A percentile compares a stretch with the other conserved stretches of the same genome.
Conservation (phyloP, 345 rosid species). For the Eucalyptus microcorys region DNA sequence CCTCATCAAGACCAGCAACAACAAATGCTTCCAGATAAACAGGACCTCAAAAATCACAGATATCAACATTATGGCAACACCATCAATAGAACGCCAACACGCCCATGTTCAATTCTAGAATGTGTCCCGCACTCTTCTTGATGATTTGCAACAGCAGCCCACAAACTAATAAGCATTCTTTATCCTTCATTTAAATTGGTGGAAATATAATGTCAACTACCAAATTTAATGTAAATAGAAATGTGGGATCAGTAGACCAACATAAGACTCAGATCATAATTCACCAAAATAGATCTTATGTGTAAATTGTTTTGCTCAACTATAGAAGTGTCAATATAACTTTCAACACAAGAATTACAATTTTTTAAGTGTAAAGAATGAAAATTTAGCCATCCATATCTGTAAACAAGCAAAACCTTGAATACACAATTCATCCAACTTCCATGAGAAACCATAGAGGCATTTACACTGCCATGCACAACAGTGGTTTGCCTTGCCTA, state of each 20-base stretch:
- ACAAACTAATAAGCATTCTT: background rate
- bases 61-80: background rate
- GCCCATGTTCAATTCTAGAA: background rate
- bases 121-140: background rate
- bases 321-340: background rate
- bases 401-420: background rate
- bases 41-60: background rate
- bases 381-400: background rate
- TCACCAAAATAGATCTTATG: background rate
- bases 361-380: background rate
- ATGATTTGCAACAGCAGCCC: background rate
- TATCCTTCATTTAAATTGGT: background rate
- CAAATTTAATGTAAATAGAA: background rate
- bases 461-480: background rate
- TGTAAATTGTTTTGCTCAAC: background rate
- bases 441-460: background rate
- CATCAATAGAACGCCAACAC: background rate
- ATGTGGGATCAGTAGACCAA: background rate
- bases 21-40: background rate
- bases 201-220: background rate
- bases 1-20: background rate
- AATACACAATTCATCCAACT: background rate
- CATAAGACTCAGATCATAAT: background rate
- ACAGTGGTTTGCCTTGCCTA: background rate
- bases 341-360: background rate